These are phyloP conservation scores for Atalantia buxifolia DNA, from an alignment of 345 rosid species.

Conservation along the genomic window DNA sequence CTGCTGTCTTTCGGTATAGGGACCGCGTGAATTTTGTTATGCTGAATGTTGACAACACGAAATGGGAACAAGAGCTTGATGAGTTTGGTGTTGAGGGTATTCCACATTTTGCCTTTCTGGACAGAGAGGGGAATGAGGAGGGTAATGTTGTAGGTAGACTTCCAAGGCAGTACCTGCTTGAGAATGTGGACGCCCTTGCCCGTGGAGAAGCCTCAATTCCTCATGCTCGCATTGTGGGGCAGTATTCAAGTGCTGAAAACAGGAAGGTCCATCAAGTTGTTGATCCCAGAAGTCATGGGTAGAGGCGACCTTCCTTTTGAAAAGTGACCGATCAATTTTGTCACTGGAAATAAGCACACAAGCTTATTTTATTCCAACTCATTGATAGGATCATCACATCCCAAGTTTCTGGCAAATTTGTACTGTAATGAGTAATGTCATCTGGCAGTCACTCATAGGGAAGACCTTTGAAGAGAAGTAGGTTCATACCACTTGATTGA, in stretches of 20 bases:
- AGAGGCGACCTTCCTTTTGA: conserved; percentile 16
- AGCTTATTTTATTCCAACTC: conserved; percentile 11
- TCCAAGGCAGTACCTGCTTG: conserved; percentile 69
- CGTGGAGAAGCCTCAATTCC: conserved; percentile 68
- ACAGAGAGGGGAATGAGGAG: conserved; percentile 82
- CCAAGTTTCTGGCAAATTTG: background rate
- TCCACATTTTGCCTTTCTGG: conserved; percentile 89
- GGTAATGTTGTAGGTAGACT: conserved; percentile 92
- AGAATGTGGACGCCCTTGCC: conserved; percentile 83
- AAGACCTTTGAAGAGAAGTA: background rate
- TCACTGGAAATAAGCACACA: background rate
- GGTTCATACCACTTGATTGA: background rate
- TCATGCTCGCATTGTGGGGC: conserved; percentile 85
- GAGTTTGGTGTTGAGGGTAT: conserved; percentile 99
- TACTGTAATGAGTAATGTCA: background rate
- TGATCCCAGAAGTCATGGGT: conserved; percentile 94
- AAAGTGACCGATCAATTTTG: background rate
- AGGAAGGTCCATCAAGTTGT: conserved; percentile 68
- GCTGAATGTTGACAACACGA: conserved; percentile 95
- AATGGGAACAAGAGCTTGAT: conserved; percentile 95
- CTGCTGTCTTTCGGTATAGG: conserved; percentile 31
- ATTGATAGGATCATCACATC: background rate
- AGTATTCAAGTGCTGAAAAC: conserved; percentile 67
- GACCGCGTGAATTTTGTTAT: conserved; percentile 90
- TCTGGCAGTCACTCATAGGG: background rate